phyloP scores from a whole-genome alignment of 208 protist genomes.

The Leishmania martiniquensis region DNA sequence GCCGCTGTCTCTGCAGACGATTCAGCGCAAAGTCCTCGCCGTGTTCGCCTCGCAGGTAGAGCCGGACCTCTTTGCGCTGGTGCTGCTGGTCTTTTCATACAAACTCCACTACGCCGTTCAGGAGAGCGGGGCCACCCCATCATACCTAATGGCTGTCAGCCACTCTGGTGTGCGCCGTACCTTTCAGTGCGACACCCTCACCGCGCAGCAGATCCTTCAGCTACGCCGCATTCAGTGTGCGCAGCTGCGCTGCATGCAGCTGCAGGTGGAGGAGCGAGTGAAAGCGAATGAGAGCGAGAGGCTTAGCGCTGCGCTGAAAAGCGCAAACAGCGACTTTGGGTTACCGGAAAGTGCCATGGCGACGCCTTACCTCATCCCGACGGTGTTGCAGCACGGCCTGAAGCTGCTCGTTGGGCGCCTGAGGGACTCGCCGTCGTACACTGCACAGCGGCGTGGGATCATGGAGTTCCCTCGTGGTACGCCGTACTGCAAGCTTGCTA shows the following conservation, averaged over 20 bases:
- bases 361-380: slow-evolving; percentile 47
- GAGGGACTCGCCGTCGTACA: slow-evolving; percentile 24
- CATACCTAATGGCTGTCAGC: slow-evolving; percentile 38
- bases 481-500: slow-evolving; percentile 35
- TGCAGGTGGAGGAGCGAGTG: slow-evolving; percentile 52
- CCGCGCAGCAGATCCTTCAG: slow-evolving; percentile 66
- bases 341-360: slow-evolving; percentile 41
- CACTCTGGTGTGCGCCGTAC: slow-evolving; percentile 50
- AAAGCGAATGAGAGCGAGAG: slow-evolving; percentile 37
- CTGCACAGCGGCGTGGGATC: slow-evolving; percentile 2
- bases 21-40: slow-evolving; percentile 57
- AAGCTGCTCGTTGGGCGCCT: slow-evolving; percentile 46
- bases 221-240: slow-evolving; percentile 77
- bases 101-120: slow-evolving; percentile 38
- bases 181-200: slow-evolving; percentile 59
- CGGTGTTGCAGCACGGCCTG: slow-evolving; percentile 54
- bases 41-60: slow-evolving; percentile 66
- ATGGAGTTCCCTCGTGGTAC: slow-evolving; percentile 17
- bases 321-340: slow-evolving; percentile 67
- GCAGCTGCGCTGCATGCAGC: slow-evolving; percentile 56
- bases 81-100: slow-evolving; percentile 67
- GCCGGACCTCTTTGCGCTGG: slow-evolving; percentile 59
- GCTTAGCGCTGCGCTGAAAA: slow-evolving; percentile 36
- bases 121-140: slow-evolving; percentile 19
- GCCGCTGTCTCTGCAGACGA: slow-evolving; percentile 66